A percentile compares a stretch with the other conserved stretches of the same genome.
These are phyloP conservation scores for Ichthyophonus hoferi DNA, from an alignment of 208 protist genomes.

Conservation along the genomic window DNA sequence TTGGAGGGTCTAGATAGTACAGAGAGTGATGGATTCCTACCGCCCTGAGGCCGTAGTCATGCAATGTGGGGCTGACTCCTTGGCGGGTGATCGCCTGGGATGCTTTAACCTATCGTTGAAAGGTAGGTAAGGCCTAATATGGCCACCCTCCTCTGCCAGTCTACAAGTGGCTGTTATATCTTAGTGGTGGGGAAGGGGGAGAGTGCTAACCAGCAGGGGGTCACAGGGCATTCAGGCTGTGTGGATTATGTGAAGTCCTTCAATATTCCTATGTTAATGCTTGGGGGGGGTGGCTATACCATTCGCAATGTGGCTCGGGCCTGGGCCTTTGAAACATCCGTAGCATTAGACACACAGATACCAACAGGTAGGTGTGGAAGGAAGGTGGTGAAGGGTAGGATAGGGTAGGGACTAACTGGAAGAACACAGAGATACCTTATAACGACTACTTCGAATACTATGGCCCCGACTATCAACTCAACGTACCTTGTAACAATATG, in stretches of 20 bases:
- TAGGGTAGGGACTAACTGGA: neutral
- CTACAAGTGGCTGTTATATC: no score
- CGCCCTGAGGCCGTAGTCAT: conserved; percentile 91
- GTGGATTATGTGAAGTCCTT: conserved; percentile 85
- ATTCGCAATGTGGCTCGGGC: conserved; percentile 94
- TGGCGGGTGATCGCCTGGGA: conserved; percentile 75
- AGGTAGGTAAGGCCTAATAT: conserved; percentile 61
- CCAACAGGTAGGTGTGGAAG: conserved; percentile 9
- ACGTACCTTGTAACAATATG: conserved; percentile 65
- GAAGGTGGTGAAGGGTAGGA: neutral
- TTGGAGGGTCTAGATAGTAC: conserved; percentile 73
- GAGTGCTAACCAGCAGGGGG: neutral
- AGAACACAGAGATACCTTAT: conserved; percentile 72
- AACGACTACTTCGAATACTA: conserved; percentile 86
- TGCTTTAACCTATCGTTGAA: conserved; percentile 78
- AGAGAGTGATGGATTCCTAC: conserved; percentile 84
- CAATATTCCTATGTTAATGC: conserved; percentile 82
- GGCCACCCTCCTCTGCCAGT: no score
- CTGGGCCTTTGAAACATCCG: conserved; percentile 88
- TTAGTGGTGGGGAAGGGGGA: neutral
- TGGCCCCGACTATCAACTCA: conserved; percentile 74
- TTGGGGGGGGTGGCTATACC: conserved; percentile 98
- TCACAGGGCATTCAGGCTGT: conserved; percentile 76
- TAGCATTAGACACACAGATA: conserved; percentile 45
- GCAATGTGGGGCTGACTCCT: conserved; percentile 74